A percentile compares a stretch with the other conserved stretches of the same genome.
Conservation (phyloP, 2,329 filamentous ascomycete species). For the Botrytis hyacinthi region DNA sequence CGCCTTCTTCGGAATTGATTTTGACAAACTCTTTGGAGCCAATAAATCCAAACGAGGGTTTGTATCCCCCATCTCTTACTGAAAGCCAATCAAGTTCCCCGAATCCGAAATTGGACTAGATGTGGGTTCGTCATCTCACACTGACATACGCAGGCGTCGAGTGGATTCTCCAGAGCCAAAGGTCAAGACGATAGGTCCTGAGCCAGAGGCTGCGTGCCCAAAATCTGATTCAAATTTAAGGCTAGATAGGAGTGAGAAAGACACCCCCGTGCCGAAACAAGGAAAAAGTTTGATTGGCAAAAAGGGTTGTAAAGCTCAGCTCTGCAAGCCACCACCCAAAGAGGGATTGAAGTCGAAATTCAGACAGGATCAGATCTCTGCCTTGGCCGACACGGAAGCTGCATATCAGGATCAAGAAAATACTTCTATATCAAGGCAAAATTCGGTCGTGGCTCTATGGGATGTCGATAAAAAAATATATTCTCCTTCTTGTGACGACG, state of each 20-base stretch:
- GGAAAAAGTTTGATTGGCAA: neutral
- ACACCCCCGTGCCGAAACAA: no score
- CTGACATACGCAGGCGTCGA: no score
- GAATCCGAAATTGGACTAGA: neutral
- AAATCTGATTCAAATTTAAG: neutral
- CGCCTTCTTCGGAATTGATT: neutral
- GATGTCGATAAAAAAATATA: neutral
- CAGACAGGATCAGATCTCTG: neutral
- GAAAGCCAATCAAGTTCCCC: neutral
- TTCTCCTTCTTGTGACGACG: neutral
- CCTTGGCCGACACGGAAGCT: neutral
- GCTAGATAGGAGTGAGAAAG: neutral
- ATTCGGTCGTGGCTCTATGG: neutral
- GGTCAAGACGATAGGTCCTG: neutral
- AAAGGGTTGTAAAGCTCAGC: neutral
- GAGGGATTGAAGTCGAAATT: neutral
- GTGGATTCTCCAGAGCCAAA: neutral
- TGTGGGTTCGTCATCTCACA: neutral
- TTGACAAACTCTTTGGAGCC: neutral
- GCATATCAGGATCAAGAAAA: neutral
- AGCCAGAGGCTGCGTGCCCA: neutral
- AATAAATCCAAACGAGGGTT: neutral
- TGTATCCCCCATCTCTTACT: neutral
- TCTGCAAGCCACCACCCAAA: neutral
- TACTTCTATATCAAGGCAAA: neutral